Conservation (phyloP, 2,329 filamentous ascomycete species). For the Alternaria triticina region DNA sequence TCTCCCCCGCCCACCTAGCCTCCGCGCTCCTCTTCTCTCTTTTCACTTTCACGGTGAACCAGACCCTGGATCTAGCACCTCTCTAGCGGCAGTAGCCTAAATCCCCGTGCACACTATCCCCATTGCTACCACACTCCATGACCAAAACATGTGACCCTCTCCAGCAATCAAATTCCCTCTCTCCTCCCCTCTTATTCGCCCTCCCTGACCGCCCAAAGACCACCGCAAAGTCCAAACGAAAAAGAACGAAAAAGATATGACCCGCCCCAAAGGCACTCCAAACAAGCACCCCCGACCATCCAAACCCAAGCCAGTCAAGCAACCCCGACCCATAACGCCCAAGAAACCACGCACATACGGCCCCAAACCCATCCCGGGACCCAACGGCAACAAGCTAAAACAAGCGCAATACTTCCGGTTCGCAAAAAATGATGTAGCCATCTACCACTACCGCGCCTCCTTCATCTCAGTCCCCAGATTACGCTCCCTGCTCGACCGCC, state of each 20-base stretch:
- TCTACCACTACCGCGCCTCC: slow-evolving; percentile 28
- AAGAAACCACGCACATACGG: neutral
- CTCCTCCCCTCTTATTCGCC: neutral
- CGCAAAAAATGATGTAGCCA: slow-evolving; percentile 8
- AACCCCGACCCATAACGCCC: neutral
- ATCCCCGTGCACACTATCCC: neutral
- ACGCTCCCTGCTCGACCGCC: neutral
- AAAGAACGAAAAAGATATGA: neutral
- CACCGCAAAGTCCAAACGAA: neutral
- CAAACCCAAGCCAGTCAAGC: neutral
- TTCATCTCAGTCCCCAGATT: slow-evolving; percentile 11
- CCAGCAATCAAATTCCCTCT: neutral
- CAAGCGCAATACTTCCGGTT: slow-evolving; percentile 25
- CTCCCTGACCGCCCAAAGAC: neutral
- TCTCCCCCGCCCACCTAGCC: neutral
- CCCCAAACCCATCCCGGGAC: neutral
- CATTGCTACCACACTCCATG: neutral
- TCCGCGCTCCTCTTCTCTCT: neutral
- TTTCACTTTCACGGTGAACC: neutral
- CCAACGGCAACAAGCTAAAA: neutral
- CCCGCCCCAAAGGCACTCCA: neutral
- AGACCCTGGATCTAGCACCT: neutral
- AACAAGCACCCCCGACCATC: neutral
- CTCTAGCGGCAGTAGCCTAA: neutral
- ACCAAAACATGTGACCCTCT: neutral